Evolutionary conservation across 139 green algal genomes (phyloP), one percentile per base, ranked within the genome.

Genomic region (Micractinium conductrix): DNA sequence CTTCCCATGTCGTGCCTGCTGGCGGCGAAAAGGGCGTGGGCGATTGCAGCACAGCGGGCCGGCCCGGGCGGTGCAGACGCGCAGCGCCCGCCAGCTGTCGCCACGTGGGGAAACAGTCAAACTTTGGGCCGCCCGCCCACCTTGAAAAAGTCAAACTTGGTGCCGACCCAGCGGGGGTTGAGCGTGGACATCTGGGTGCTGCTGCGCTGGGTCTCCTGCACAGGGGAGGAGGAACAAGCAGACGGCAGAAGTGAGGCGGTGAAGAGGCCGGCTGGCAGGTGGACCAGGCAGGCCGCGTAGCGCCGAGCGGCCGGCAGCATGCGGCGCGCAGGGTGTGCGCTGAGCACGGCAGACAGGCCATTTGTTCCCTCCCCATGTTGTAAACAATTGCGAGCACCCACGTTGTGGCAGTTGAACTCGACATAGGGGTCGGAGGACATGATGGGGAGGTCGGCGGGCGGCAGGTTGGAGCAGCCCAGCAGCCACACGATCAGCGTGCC

Each of bases 121-220:
- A 19, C n/a, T 42, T 38, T 38, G 42, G 50, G 2, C 40, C 40
- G 19, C 19, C 62, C 63, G 21, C 67, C 30, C 55, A 89, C 86
- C 37, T 70, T 88, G 44, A 88, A 80, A 69, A 83, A 93, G 53
- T 94, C 88, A 45, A 93, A 91, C 79, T 90, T 91, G 58, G 43
- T 67, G 50, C 33, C 48, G 5, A 21, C 12, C 87, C 87, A 90
- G 24, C 30, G 30, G 24, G 87, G 87, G 60, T 84, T 78, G 37
- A 86, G 79, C n/a, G 28, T 83, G n/a, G 3, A 37, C 30, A 45
- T 44, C 28, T 75, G 30, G 7, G 80, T 9, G 19, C 37, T 9
- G 22, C 60, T 69, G 50, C 79, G 50, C 10, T 73, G 67, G 28
- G 30, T 17, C 30, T 83, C 78, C 78, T 83, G 78, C 33, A 26